A percentile compares a stretch with the other conserved stretches of the same genome.
These are phyloP conservation scores for Saccharomyces hybrid DNA, from an alignment of 1,139 yeast genomes.

Conservation along the genomic window DNA sequence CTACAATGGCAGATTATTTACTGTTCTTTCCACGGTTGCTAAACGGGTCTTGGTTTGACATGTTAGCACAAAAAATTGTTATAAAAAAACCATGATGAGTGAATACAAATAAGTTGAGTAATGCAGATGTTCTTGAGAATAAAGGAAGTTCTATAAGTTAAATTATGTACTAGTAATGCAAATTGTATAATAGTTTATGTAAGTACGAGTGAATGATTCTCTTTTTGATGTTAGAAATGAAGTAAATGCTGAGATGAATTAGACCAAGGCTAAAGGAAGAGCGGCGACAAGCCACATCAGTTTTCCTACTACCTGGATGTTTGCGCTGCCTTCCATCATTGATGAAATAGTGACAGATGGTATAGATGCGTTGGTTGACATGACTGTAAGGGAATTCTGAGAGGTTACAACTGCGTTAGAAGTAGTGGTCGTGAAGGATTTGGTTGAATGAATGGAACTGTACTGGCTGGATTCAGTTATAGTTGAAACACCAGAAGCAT, in stretches of 20 bases:
- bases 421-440: neutral
- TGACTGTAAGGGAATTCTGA: neutral
- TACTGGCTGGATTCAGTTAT: neutral
- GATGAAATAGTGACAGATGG: neutral
- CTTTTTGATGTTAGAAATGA: neutral
- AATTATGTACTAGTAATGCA: too few relatives aligned
- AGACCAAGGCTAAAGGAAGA: neutral
- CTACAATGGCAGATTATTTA: too few relatives aligned
- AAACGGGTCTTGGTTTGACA: too few relatives aligned
- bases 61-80: too few relatives aligned
- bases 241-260: too few relatives aligned
- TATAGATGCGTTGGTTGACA: neutral
- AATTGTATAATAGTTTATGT: too few relatives aligned
- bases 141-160: too few relatives aligned
- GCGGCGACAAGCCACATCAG: neutral
- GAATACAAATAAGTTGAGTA: too few relatives aligned
- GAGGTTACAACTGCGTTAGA: neutral
- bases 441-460: neutral
- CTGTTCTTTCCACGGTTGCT: too few relatives aligned
- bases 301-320: neutral
- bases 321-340: neutral
- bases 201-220: too few relatives aligned
- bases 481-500: neutral
- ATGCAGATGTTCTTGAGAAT: too few relatives aligned
- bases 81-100: too few relatives aligned